Evolutionary conservation across 1,284 basidiomycete species (phyloP).

Genomic region (Boletus mariae): DNA sequence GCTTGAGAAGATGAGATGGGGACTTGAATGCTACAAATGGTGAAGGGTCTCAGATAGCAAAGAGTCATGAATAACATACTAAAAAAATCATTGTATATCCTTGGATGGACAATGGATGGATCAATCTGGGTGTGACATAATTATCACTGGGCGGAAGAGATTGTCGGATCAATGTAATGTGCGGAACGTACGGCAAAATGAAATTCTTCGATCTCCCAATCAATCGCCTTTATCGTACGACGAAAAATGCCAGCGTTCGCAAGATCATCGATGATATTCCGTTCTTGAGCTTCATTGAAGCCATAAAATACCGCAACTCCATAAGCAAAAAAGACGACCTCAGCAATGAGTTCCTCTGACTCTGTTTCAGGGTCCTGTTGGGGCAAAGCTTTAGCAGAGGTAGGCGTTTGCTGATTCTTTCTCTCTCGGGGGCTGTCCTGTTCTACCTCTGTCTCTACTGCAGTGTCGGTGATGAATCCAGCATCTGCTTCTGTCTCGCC

Average conservation of each 20-base stretch:
- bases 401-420: slow-evolving; percentile 5
- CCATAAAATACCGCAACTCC: slow-evolving; percentile 90
- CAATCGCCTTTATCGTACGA: slow-evolving; percentile 55
- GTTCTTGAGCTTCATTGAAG: slow-evolving; percentile 71
- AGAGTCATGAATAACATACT: slow-evolving; percentile 46
- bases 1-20: slow-evolving; percentile 78
- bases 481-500: slow-evolving; percentile 12
- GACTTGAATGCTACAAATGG: slow-evolving; percentile 73
- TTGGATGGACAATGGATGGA: slow-evolving; percentile 75
- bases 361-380: slow-evolving; percentile 15
- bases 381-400: neutral
- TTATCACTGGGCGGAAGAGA: neutral
- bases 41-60: slow-evolving; percentile 1
- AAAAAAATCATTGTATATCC: slow-evolving; percentile 92
- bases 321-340: slow-evolving; percentile 84
- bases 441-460: slow-evolving; percentile 15
- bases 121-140: slow-evolving; percentile 60
- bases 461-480: slow-evolving; percentile 15
- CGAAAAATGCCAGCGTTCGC: slow-evolving; percentile 67
- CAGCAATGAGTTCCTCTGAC: slow-evolving; percentile 55
- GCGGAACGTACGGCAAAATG: slow-evolving; percentile 67
- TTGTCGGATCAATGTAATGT: neutral
- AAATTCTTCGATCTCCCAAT: slow-evolving; percentile 90
- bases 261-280: slow-evolving; percentile 78
- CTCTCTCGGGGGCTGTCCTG: neutral